These are phyloP conservation scores for Myxozyma sirexii DNA, from an alignment of 805 yeast species.

Conservation along the genomic window DNA sequence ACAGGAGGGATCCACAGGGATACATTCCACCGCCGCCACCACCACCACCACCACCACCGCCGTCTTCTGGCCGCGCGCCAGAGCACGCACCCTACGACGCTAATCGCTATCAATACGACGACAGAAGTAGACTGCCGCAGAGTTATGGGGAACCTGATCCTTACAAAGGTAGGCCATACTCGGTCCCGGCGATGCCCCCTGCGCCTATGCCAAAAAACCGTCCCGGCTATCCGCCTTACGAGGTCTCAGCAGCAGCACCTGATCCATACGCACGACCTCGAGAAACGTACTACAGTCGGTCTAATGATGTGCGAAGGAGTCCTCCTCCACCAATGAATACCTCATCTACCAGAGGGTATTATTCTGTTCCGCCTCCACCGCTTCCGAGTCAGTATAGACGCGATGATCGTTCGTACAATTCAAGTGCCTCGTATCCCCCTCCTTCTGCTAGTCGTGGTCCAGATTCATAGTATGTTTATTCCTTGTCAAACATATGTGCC, in stretches of 20 bases:
- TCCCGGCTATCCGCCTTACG: constrained; percentile 13
- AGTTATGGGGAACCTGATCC: not conserved
- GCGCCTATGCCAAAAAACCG: constrained; percentile 11
- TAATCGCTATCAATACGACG: not conserved
- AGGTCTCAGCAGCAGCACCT: constrained; percentile 14
- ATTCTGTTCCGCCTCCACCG: not conserved
- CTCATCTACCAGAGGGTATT: constrained; percentile 5
- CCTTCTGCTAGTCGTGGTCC: not conserved
- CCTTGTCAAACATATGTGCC: not conserved
- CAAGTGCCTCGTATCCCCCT: constrained; percentile 3
- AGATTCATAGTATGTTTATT: not conserved
- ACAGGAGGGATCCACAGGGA: not conserved
- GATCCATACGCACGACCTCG: constrained; percentile 26
- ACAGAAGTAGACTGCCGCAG: not conserved
- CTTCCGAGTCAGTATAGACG: not conserved
- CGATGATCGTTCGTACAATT: constrained; percentile 2
- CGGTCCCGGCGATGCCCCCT: constrained; percentile 6
- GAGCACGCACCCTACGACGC: not conserved
- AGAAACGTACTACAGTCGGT: constrained; percentile 7
- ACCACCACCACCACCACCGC: not conserved
- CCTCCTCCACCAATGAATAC: constrained; percentile 3
- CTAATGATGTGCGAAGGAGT: not conserved
- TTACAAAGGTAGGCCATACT: not conserved
- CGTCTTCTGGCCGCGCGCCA: not conserved
- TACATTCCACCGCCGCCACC: not conserved